Base-by-base conservation (phyloP, 345 rosid species). In the Arabidopsis arenosa region DNA sequence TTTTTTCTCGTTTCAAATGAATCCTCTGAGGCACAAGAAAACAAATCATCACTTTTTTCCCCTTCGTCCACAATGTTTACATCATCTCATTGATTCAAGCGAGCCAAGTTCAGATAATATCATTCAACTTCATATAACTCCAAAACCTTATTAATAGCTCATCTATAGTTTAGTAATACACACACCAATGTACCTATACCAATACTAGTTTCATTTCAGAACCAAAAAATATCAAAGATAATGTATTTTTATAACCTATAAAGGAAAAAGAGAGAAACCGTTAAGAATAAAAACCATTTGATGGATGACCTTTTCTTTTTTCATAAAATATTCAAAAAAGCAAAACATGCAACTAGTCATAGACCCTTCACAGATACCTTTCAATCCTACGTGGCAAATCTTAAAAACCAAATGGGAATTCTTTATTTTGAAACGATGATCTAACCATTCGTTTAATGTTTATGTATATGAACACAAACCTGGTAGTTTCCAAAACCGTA, bases 271-370 rank as follows among this genome's bases (percentile, higher is more conserved):
- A 35, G 48, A 30, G 47, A 66, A 67, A 30, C 69, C 37, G 66
- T 51, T 23, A 23, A 23, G 26, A 23, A 23, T 23, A 23, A 23
- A 23, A 23, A 23, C 26, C 26, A 23, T 23, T 23, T 23, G 26
- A 23, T 23, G 26, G 61, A 51, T 63, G 71, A 35, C 35, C 26
- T 23, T 23, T 23, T 43, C 15, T 55, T 7, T 33, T 44, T n/a
- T n/a, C 52, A 63, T 62, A 61, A 7, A 41, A 52, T 51, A 75
- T 52, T 35, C n/a, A 36, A 70, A 69, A 13, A 53, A 64, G 59
- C 53, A 70, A 64, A 63, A 28, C n/a, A 55, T 70, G 80, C 72
- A 77, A 77, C 76, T 77, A 70, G 76, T 30, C 76, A 64, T 33
- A 45, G 32, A 7, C 47, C 60, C 26, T 77, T 55, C 47, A 35